phyloP scores from a whole-genome alignment of 1,284 basidiomycete genomes.

The Polyporus tsugae region DNA sequence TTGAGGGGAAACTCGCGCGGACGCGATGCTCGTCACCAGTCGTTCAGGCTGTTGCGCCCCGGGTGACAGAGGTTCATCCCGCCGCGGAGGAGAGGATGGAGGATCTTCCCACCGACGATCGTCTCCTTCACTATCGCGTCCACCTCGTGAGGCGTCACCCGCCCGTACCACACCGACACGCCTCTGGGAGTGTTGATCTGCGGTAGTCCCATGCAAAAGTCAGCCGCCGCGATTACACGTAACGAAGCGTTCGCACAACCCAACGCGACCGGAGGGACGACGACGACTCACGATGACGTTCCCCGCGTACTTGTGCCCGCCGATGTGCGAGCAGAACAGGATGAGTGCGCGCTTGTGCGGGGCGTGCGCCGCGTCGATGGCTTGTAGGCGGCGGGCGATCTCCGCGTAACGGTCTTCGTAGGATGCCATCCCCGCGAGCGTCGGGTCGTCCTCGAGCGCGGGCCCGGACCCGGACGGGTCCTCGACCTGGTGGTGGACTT shows the following conservation, averaged over 20 bases:
- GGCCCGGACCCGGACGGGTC: constrained; percentile 63
- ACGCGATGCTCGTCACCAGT: constrained; percentile 61
- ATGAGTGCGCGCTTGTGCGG: constrained; percentile 71
- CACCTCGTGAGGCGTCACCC: constrained; percentile 89
- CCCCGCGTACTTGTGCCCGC: constrained; percentile 92
- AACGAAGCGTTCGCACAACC: neutral
- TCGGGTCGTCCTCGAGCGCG: constrained; percentile 62
- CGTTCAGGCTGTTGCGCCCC: constrained; percentile 71
- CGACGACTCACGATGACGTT: constrained; percentile 81
- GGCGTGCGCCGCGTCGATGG: constrained; percentile 52
- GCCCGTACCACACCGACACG: constrained; percentile 90
- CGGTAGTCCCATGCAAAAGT: neutral
- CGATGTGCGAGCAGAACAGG: constrained; percentile 87
- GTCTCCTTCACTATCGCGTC: constrained; percentile 89
- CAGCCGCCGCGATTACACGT: constrained; percentile 4
- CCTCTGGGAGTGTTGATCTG: constrained; percentile 90
- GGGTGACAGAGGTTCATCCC: constrained; percentile 78
- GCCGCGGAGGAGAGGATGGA: constrained; percentile 85
- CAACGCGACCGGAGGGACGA: neutral
- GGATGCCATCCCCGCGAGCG: constrained; percentile 51
- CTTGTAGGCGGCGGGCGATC: constrained; percentile 59
- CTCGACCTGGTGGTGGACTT: constrained; percentile 78
- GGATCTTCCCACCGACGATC: constrained; percentile 82
- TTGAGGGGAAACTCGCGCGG: constrained; percentile 8
- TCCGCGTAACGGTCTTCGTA: constrained; percentile 50